Conservation (phyloP, 306 rosid genomes). For the Hylodesmum podocarpum region DNA sequence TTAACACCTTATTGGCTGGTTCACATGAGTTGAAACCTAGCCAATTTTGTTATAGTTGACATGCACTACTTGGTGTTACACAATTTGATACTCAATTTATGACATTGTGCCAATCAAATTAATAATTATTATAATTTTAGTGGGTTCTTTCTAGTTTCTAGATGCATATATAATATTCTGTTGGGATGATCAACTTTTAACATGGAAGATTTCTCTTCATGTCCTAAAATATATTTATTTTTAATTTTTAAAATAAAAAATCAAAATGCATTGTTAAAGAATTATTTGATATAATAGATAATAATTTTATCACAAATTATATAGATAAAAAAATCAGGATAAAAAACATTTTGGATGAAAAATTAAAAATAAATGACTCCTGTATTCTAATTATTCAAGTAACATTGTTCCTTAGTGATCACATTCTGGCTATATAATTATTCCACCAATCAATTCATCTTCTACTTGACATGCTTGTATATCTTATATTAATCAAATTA, state of each 20-base stretch:
- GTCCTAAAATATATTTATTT: too few species aligned
- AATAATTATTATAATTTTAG: neutral
- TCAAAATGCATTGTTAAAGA: too few species aligned
- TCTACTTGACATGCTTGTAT: neutral
- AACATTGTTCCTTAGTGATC: neutral
- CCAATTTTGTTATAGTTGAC: neutral
- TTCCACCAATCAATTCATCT: conserved; percentile 6
- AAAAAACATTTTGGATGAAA: too few species aligned
- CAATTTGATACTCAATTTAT: neutral
- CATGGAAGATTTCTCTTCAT: neutral
- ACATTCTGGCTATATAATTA: neutral
- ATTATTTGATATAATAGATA: too few species aligned
- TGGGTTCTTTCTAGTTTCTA: conserved; percentile 21
- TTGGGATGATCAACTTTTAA: conserved; percentile 7
- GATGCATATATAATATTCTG: conserved; percentile 24
- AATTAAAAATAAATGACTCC: too few species aligned
- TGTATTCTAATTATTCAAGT: too few species aligned
- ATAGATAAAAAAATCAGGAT: too few species aligned
- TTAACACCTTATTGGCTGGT: conserved; percentile 16
- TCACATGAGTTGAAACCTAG: conserved; percentile 6
- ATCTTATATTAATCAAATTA: neutral
- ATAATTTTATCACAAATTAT: too few species aligned
- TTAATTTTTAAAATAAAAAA: too few species aligned
- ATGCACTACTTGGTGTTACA: neutral
- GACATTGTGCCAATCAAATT: neutral